Evolutionary conservation across 805 yeast species (phyloP).

Genomic region (Yarrowia sp.): DNA sequence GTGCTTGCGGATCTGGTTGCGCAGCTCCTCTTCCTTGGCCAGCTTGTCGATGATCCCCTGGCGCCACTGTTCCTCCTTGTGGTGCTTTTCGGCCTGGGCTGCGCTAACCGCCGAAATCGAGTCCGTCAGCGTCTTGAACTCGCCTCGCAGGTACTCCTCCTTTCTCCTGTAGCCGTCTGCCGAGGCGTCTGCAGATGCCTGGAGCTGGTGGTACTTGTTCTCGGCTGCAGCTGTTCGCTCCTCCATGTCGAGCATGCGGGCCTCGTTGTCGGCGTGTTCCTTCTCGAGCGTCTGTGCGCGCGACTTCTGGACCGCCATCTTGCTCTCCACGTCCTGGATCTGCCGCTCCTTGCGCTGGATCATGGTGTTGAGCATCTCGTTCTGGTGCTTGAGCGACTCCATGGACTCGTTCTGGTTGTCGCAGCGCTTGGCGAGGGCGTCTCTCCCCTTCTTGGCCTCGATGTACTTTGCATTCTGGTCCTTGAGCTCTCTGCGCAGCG

Average conservation of each 20-base stretch:
- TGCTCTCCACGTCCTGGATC: conserved; percentile 62
- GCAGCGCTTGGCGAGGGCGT: conserved; percentile 39
- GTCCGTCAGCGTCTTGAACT: background rate
- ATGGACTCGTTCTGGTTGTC: conserved; percentile 31
- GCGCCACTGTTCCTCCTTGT: background rate
- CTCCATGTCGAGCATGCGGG: conserved; percentile 39
- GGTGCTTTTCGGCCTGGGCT: background rate
- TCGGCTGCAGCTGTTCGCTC: conserved; percentile 49
- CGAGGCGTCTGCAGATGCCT: conserved; percentile 50
- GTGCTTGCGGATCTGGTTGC: conserved; percentile 10
- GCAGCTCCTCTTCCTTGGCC: background rate
- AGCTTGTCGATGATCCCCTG: background rate
- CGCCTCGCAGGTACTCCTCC: conserved; percentile 3
- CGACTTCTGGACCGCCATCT: conserved; percentile 36
- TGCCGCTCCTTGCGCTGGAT: conserved; percentile 69
- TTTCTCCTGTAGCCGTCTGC: conserved; percentile 51
- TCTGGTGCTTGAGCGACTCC: conserved; percentile 63
- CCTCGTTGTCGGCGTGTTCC: conserved; percentile 13
- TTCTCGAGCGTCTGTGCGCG: conserved; percentile 15
- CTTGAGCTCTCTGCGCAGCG: conserved; percentile 50
- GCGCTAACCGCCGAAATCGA: background rate
- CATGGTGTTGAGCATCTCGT: conserved; percentile 67
- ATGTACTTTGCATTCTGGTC: conserved; percentile 42
- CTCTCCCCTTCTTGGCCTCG: conserved; percentile 55
- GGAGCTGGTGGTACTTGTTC: conserved; percentile 46